Evolutionary conservation across 1,139 yeast genomes (phyloP).

Genomic region (Blastobotrys petasosporus): DNA sequence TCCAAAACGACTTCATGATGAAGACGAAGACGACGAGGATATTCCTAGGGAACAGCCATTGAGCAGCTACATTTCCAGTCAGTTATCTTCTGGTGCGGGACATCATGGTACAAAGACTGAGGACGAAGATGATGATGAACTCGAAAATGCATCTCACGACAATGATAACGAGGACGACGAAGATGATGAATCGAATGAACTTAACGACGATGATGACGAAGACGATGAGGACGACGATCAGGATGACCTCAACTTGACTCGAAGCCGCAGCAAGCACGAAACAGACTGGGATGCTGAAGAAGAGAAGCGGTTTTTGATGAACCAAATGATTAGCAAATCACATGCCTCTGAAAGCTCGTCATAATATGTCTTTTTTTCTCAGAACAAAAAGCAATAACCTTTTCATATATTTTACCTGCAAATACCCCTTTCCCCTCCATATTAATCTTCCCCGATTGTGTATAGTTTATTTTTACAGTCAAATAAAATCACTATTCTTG

Average conservation of each 20-base stretch:
- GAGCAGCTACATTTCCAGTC: conserved; percentile 71
- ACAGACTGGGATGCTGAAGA: conserved; percentile 12
- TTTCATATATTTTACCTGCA: background rate
- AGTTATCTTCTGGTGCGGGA: conserved; percentile 41
- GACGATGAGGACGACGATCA: conserved; percentile 22
- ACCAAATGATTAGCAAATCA: too few species aligned
- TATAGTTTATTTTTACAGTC: too few species aligned
- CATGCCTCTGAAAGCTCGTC: too few species aligned
- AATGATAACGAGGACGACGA: background rate
- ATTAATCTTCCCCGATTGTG: background rate
- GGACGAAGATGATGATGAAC: conserved; percentile 38
- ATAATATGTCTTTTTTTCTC: too few species aligned
- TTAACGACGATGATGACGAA: conserved; percentile 15
- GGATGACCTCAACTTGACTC: conserved; percentile 30
- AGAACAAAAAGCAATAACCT: background rate
- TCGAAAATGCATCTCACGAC: conserved; percentile 16
- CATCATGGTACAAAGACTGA: conserved; percentile 39
- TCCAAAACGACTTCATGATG: conserved; percentile 30
- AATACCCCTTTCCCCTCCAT: background rate
- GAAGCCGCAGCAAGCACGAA: conserved; percentile 35
- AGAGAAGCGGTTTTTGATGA: conserved; percentile 1
- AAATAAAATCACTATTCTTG: too few species aligned
- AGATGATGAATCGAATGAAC: conserved; percentile 6
- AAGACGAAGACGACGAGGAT: conserved; percentile 26
- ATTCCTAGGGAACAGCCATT: conserved; percentile 23